These are phyloP conservation scores for Aspergillus diversus DNA, from an alignment of 495 filamentous ascomycete genomes.

Conservation along the genomic window DNA sequence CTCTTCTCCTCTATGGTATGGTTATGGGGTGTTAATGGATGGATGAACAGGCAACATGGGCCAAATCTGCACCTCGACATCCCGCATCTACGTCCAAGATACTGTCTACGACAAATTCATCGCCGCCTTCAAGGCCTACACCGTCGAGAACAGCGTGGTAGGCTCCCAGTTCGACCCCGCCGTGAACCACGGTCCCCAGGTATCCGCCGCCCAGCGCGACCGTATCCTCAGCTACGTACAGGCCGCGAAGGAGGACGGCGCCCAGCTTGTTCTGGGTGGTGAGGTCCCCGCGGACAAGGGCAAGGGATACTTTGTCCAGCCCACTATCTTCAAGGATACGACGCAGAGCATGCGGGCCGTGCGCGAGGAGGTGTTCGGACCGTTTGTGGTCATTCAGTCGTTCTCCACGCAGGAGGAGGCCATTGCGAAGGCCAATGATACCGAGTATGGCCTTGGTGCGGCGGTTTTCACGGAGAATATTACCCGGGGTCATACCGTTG, in stretches of 20 bases:
- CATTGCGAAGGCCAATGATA: constrained; percentile 81
- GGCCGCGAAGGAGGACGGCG: constrained; percentile 80
- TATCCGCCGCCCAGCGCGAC: constrained; percentile 88
- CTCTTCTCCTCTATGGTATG: no score
- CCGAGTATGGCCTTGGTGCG: constrained; percentile 84
- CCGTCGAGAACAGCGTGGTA: constrained; percentile 71
- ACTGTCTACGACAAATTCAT: constrained; percentile 83
- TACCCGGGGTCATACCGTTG: constrained; percentile 80
- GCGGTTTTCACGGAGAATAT: constrained; percentile 86
- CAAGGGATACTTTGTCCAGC: constrained; percentile 71
- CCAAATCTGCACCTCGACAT: constrained; percentile 93
- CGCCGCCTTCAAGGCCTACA: constrained; percentile 69
- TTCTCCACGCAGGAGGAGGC: constrained; percentile 90
- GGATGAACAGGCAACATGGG: constrained; percentile 65
- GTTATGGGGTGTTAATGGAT: no score
- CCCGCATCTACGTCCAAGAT: constrained; percentile 87
- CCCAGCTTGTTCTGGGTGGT: constrained; percentile 75
- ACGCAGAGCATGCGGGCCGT: constrained; percentile 71
- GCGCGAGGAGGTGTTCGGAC: constrained; percentile 85
- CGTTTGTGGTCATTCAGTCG: constrained; percentile 79
- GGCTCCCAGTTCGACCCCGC: constrained; percentile 85
- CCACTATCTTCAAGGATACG: constrained; percentile 76
- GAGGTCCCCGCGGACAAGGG: constrained; percentile 60
- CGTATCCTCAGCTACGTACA: constrained; percentile 82
- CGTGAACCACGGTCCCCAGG: constrained; percentile 94